Evolutionary conservation across 2,329 filamentous ascomycete species (phyloP).

Genomic region (Monilinia laxa): DNA sequence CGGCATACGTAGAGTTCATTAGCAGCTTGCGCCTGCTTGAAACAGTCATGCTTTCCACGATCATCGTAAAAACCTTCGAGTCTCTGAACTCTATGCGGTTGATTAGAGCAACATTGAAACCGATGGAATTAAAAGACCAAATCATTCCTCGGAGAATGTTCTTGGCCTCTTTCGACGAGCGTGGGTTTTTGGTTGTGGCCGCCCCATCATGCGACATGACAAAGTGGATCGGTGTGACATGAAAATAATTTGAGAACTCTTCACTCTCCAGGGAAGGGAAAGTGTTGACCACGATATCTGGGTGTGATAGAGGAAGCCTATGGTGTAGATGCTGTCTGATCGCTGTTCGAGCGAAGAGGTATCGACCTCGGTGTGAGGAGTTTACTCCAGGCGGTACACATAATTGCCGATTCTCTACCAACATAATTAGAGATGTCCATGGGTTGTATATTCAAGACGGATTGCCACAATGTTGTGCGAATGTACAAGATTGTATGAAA

Average conservation of each 20-base stretch:
- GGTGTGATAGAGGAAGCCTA: conserved; percentile 32
- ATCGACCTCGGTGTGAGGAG: conserved; percentile 43
- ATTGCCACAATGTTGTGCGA: too few species aligned
- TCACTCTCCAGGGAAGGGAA: conserved; percentile 47
- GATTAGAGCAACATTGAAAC: conserved; percentile 62
- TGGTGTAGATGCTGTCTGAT: conserved; percentile 60
- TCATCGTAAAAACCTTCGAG: conserved; percentile 49
- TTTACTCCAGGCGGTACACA: conserved; percentile 52
- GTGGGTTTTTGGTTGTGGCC: conserved; percentile 14
- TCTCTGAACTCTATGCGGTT: conserved; percentile 63
- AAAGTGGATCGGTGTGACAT: conserved; percentile 58
- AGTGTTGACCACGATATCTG: conserved; percentile 43
- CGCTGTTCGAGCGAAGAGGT: conserved; percentile 59
- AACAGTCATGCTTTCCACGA: conserved; percentile 43
- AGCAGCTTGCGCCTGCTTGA: conserved; percentile 29
- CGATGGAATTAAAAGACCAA: conserved; percentile 52
- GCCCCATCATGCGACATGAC: conserved; percentile 66
- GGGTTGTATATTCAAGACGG: not conserved
- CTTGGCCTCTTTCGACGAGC: conserved; percentile 29
- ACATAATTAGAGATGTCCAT: conserved; percentile 22
- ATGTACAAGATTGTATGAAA: too few species aligned
- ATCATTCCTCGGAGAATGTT: conserved; percentile 48
- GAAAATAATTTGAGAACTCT: conserved; percentile 57
- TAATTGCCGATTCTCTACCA: conserved; percentile 48
- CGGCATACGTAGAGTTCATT: conserved; percentile 25